A percentile compares a stretch with the other conserved stretches of the same genome.
phyloP scores from a whole-genome alignment of 2,329 filamentous ascomycete species.

The Curvularia sp. region DNA sequence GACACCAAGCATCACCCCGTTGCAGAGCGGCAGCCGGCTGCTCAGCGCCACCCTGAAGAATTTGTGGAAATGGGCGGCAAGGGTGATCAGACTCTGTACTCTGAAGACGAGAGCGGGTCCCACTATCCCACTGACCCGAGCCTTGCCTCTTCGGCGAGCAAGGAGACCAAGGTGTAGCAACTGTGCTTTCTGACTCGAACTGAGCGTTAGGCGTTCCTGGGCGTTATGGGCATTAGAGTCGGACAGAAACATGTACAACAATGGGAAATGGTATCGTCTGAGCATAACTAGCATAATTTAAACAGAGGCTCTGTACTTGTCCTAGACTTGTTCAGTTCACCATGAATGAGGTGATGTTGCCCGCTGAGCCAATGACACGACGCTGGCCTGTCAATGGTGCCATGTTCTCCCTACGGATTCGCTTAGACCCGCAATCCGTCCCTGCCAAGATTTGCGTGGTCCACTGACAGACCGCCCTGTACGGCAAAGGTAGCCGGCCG shows the following conservation, averaged over 20 bases:
- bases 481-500: constrained; percentile 16
- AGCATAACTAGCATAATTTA: constrained; percentile 14
- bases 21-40: constrained; percentile 71
- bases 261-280: constrained; percentile 9
- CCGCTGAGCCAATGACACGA: constrained; percentile 31
- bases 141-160: constrained; percentile 18
- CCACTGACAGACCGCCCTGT: constrained; percentile 26
- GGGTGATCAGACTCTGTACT: constrained; percentile 79
- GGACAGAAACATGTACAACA: constrained; percentile 24
- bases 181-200: constrained; percentile 1
- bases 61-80: constrained; percentile 87
- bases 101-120: constrained; percentile 63
- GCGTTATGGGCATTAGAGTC: constrained; percentile 26
- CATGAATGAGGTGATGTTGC: constrained; percentile 7
- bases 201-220: constrained; percentile 17
- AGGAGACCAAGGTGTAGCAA: constrained; percentile 1
- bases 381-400: constrained; percentile 36
- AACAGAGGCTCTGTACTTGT: background rate
- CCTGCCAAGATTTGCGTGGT: constrained; percentile 28
- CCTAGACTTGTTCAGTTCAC: background rate
- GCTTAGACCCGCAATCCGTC: constrained; percentile 22
- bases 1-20: constrained; percentile 18
- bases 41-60: constrained; percentile 71
- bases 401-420: constrained; percentile 22
- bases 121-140: constrained; percentile 43